A percentile compares a stretch with the other conserved stretches of the same genome.
phyloP scores from a whole-genome alignment of 305 asterid genomes.

The Fraxinus platypoda region DNA sequence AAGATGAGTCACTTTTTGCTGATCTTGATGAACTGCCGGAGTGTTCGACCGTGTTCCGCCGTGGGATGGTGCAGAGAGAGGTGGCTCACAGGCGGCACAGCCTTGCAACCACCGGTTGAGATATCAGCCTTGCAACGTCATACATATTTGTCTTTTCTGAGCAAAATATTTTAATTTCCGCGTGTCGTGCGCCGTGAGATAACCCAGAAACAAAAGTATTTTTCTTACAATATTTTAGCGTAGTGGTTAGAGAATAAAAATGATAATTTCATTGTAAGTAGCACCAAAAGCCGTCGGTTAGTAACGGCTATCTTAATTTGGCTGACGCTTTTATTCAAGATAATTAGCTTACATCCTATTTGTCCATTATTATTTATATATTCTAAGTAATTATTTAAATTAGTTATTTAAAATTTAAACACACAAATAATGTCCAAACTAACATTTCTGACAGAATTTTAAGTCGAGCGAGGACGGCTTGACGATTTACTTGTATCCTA shows the following conservation, averaged over 20 bases:
- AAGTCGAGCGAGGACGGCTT: not conserved
- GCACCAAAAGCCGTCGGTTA: constrained; percentile 32
- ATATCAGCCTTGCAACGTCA: not conserved
- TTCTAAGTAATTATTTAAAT: not conserved
- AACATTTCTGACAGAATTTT: not conserved
- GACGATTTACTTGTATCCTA: not conserved
- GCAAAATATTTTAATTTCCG: constrained; percentile 18
- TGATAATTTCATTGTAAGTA: constrained; percentile 48
- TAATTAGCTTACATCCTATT: not conserved
- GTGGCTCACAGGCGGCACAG: constrained; percentile 50
- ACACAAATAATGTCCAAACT: not conserved
- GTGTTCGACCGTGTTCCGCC: constrained; percentile 72
- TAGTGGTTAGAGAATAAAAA: constrained; percentile 49
- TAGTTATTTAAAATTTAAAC: not conserved
- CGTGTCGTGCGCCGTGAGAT: constrained; percentile 38
- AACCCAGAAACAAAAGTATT: constrained; percentile 22
- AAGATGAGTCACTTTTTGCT: constrained; percentile 74
- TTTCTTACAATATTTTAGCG: constrained; percentile 35
- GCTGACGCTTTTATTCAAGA: not conserved
- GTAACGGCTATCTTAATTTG: constrained; percentile 35
- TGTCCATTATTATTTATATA: not conserved
- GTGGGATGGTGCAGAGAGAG: constrained; percentile 54
- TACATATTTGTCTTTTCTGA: constrained; percentile 19
- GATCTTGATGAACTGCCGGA: constrained; percentile 94
- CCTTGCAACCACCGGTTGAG: constrained; percentile 51